Evolutionary conservation across 163 green algal genomes (phyloP).

Genomic region (Chloroidium sp.): DNA sequence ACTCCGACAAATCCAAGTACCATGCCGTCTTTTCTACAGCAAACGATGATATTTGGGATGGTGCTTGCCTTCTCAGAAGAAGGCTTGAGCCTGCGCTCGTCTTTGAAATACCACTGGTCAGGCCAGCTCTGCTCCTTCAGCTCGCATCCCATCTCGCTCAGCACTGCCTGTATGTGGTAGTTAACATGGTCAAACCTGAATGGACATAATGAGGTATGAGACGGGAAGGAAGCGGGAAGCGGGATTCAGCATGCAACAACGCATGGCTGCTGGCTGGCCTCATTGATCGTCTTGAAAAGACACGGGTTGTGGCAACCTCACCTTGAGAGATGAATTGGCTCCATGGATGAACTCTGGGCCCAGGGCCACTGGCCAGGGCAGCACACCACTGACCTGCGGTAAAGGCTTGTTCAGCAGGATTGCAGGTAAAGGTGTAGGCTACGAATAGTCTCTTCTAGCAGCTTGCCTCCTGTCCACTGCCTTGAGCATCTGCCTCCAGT

Average conservation of each 20-base stretch:
- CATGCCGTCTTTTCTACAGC: not conserved
- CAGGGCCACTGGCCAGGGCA: slow-evolving; percentile 65
- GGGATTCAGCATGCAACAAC: not conserved
- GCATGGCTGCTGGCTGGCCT: not conserved
- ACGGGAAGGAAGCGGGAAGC: not conserved
- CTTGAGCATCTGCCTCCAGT: not conserved
- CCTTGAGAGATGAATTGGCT: slow-evolving; percentile 27
- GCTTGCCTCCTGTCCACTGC: not conserved
- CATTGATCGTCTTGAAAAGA: not conserved
- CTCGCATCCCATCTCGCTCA: slow-evolving; percentile 37
- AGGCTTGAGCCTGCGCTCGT: slow-evolving; percentile 31
- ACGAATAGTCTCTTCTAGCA: not conserved
- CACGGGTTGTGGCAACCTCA: not conserved
- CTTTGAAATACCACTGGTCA: slow-evolving; percentile 67
- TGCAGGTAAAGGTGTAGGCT: not conserved
- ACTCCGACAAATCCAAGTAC: not conserved
- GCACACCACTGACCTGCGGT: slow-evolving; percentile 43
- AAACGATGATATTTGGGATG: not conserved
- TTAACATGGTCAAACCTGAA: not conserved
- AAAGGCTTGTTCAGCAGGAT: not conserved
- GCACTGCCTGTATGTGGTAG: slow-evolving; percentile 15
- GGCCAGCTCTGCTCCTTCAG: slow-evolving; percentile 63
- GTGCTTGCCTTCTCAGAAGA: slow-evolving; percentile 31
- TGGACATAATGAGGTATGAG: not conserved
- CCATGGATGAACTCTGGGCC: slow-evolving; percentile 83